Percentiles rank a stretch among this genome's conserved stretches.
phyloP scores from a whole-genome alignment of 83 land plant species.

The Diphasiastrum complanatum region DNA sequence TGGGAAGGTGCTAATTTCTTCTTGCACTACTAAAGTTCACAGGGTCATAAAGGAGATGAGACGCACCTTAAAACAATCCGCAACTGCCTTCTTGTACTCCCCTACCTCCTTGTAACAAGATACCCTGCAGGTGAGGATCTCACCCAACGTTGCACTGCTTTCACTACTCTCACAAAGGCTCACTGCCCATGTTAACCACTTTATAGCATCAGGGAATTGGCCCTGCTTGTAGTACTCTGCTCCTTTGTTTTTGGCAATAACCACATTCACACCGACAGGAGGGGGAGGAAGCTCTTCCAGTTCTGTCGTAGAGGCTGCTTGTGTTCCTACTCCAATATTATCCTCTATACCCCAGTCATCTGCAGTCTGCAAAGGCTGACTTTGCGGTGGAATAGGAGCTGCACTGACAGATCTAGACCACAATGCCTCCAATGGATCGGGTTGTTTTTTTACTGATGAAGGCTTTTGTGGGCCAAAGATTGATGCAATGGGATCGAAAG shows the following conservation, averaged over 20 bases:
- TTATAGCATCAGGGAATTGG: slow-evolving; percentile 92
- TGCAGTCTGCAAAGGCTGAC: slow-evolving; percentile 22
- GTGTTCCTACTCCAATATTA: slow-evolving; percentile 38
- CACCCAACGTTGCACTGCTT: slow-evolving; percentile 25
- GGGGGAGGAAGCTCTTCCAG: slow-evolving; percentile 87
- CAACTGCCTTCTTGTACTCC: slow-evolving; percentile 92
- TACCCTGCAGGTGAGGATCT: slow-evolving; percentile 64
- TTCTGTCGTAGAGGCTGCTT: slow-evolving; percentile 60
- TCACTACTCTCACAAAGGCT: slow-evolving; percentile 57
- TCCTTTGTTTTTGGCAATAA: slow-evolving; percentile 66
- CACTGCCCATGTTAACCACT: slow-evolving; percentile 94
- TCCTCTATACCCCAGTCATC: slow-evolving; percentile 68
- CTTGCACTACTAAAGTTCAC: no score
- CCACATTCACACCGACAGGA: slow-evolving; percentile 72
- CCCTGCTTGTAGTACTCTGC: slow-evolving; percentile 72
- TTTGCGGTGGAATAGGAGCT: neutral
- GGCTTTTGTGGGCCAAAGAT: slow-evolving; percentile 12
- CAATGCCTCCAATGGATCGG: slow-evolving; percentile 10
- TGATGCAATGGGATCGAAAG: slow-evolving; percentile 9
- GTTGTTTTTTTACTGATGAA: neutral
- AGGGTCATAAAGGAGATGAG: neutral
- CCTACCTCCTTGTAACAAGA: slow-evolving; percentile 96
- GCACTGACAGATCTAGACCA: slow-evolving; percentile 1
- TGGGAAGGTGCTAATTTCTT: no score
- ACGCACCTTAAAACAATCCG: slow-evolving; percentile 78